phyloP scores from a whole-genome alignment of 192 early-diverging fungal genomes.

The Umbelopsis sp. region DNA sequence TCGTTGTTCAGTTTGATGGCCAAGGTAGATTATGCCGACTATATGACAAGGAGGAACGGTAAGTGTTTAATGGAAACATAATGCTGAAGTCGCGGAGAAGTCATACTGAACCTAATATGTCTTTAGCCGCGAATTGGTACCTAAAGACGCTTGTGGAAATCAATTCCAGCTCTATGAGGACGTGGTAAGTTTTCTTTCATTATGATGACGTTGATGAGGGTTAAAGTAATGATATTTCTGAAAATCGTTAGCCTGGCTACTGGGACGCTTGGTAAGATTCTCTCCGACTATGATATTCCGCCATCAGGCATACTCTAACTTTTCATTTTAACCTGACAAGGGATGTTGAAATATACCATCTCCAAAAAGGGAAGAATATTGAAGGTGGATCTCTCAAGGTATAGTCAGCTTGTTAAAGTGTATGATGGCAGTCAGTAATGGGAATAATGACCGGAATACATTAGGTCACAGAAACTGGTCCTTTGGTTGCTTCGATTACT shows the following conservation, averaged over 20 bases:
- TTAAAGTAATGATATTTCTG: not conserved
- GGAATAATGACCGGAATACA: not conserved
- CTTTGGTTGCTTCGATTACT: conserved; percentile 74
- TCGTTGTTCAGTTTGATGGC: conserved; percentile 70
- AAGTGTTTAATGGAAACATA: not conserved
- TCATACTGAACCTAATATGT: not conserved
- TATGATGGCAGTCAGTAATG: not conserved
- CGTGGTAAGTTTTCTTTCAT: conserved; percentile 43
- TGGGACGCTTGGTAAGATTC: conserved; percentile 51
- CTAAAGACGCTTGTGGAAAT: conserved; percentile 62
- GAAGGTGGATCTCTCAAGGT: conserved; percentile 53
- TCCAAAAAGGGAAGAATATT: conserved; percentile 74
- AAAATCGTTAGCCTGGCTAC: conserved; percentile 43
- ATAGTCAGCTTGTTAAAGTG: not conserved
- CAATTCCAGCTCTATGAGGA: conserved; percentile 85
- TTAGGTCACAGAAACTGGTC: conserved; percentile 75
- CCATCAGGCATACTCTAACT: not conserved
- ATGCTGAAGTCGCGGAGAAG: not conserved
- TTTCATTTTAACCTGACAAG: conserved; percentile 5
- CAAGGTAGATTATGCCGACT: conserved; percentile 66
- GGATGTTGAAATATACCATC: conserved; percentile 91
- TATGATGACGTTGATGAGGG: conserved; percentile 51
- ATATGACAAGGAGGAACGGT: conserved; percentile 31
- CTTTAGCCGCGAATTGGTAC: conserved; percentile 56
- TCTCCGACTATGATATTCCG: too few species aligned